These are phyloP conservation scores for Cercospora zeae-maydis DNA, from an alignment of 2,329 filamentous ascomycete genomes.

Conservation along the genomic window DNA sequence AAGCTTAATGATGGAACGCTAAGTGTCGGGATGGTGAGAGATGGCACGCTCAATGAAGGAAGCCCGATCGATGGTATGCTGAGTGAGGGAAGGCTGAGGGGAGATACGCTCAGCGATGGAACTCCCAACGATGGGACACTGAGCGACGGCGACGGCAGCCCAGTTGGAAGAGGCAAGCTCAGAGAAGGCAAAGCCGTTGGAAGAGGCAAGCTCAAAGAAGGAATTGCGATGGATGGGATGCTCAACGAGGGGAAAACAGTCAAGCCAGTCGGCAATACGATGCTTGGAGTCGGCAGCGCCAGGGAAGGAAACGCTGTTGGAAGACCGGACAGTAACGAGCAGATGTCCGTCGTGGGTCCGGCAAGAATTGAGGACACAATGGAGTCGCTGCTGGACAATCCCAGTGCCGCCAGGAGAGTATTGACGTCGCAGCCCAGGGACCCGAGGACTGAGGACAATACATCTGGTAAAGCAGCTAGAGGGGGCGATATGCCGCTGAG, in stretches of 20 bases:
- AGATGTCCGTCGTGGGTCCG: neutral
- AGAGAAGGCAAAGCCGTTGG: neutral
- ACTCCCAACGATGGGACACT: neutral
- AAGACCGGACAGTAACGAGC: neutral
- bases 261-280: neutral
- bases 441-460: neutral
- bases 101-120: neutral
- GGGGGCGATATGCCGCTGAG: too few relatives aligned
- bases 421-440: constrained; percentile 1
- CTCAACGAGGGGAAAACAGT: neutral
- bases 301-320: neutral
- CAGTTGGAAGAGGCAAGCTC: neutral
- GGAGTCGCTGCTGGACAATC: neutral
- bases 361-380: constrained; percentile 5
- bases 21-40: neutral
- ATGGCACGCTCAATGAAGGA: neutral
- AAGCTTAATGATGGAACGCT: neutral
- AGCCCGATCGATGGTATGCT: neutral
- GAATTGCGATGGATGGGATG: neutral
- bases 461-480: neutral
- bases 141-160: neutral
- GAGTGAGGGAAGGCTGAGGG: too few relatives aligned
- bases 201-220: too few relatives aligned
- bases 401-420: neutral
- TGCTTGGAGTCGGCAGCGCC: neutral